These are phyloP conservation scores for Macaranga tanarius DNA, from an alignment of 441 rosid genomes.

Conservation along the genomic window DNA sequence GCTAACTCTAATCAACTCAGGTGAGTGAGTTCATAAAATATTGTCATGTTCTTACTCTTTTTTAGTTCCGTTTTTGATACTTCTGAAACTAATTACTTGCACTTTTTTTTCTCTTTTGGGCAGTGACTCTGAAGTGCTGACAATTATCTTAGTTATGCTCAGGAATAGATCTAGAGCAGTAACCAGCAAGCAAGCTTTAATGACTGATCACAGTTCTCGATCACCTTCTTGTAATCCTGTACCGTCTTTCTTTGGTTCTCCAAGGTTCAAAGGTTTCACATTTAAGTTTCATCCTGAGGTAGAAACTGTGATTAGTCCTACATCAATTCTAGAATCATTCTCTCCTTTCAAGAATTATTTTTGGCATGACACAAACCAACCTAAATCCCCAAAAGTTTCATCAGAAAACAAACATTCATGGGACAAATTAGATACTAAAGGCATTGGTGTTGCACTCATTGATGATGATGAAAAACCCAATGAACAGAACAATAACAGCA, in stretches of 20 bases:
- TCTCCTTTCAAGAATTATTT: conserved; percentile 41
- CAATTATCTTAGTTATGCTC: conserved; percentile 38
- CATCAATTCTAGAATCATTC: conserved; percentile 57
- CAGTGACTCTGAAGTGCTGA: conserved; percentile 9
- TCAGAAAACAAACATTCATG: conserved; percentile 32
- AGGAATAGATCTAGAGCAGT: conserved; percentile 60
- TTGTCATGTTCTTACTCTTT: background rate
- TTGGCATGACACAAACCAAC: conserved; percentile 28
- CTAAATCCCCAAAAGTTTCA: conserved; percentile 36
- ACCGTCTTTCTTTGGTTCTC: conserved; percentile 52
- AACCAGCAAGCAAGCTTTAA: conserved; percentile 55
- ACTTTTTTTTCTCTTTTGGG: conserved; percentile 1
- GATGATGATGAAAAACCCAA: conserved; percentile 31
- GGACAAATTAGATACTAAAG: conserved; percentile 40
- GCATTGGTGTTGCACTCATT: conserved; percentile 62
- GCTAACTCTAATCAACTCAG: conserved; percentile 1
- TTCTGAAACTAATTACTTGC: conserved; percentile 6
- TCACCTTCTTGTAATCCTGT: conserved; percentile 31
- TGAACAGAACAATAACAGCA: conserved; percentile 9
- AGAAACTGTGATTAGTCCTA: conserved; percentile 55
- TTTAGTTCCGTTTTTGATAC: background rate
- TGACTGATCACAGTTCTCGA: conserved; percentile 55
- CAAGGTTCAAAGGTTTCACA: conserved; percentile 56
- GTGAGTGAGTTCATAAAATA: conserved; percentile 27
- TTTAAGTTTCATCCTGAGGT: conserved; percentile 41